Evolutionary conservation across 805 yeast genomes (phyloP).

Genomic region (Hermanozyma aechmeae): DNA sequence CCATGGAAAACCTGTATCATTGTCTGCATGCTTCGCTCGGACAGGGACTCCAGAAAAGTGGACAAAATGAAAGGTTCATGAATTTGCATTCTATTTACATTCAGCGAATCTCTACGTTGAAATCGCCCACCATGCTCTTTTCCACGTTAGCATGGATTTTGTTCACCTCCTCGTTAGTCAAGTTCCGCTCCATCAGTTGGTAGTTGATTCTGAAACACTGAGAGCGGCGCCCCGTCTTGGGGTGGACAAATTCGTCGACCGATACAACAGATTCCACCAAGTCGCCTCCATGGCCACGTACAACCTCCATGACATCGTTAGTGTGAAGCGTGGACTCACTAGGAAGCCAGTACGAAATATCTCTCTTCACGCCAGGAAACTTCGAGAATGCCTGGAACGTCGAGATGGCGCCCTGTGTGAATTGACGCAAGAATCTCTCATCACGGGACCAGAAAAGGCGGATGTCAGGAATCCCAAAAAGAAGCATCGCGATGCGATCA

Average conservation of each 20-base stretch:
- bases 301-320: constrained; percentile 91
- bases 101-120: constrained; percentile 47
- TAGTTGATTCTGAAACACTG: constrained; percentile 86
- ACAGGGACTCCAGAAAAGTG: too few species aligned
- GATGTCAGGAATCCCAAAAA: constrained; percentile 93
- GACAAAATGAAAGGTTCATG: too few species aligned
- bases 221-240: constrained; percentile 66
- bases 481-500: constrained; percentile 90
- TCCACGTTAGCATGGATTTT: constrained; percentile 60
- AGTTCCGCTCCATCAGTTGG: constrained; percentile 91
- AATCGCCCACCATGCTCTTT: constrained; percentile 39
- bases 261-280: constrained; percentile 77
- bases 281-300: constrained; percentile 78
- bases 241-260: constrained; percentile 78
- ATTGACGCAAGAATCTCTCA: constrained; percentile 68
- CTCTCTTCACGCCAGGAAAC: constrained; percentile 80
- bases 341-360: constrained; percentile 88
- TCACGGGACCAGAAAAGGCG: constrained; percentile 87
- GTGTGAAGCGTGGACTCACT: constrained; percentile 46
- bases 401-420: constrained; percentile 51
- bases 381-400: constrained; percentile 84
- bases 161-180: constrained; percentile 82
- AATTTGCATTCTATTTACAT: constrained; percentile 1
- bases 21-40: too few species aligned
- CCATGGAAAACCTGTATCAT: too few species aligned